Evolutionary conservation across 1,284 basidiomycete genomes (phyloP), one percentile per base, ranked within the genome.

Genomic region (Rhodotorula sp.): DNA sequence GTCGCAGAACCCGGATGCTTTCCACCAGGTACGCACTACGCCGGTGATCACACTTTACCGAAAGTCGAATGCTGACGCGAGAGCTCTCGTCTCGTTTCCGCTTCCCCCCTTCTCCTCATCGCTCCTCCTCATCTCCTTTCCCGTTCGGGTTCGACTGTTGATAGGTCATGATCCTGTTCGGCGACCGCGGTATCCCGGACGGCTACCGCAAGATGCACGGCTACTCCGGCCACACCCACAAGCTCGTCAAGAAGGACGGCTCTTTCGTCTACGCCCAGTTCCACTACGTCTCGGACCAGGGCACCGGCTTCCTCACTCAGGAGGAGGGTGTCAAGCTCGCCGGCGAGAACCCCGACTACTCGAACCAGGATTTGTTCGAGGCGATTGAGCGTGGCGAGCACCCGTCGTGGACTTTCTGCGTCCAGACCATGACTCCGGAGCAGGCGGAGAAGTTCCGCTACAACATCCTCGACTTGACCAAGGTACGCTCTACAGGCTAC

Each of bases 171-270:
- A 90, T 90, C 76, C 86, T 93, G 71, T 92, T 92, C 85, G 80
- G 80, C 23, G 94, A 97, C 83, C 91, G 93, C 79, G 95, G 93
- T 69, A 94, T 91, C 66, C 93, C 94, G 26, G 86, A 90, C 76
- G 91, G 90, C 43, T 92, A 85, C 83, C 88, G 91, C 81, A 84
- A 88, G 78, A 85, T 88, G 87, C 90, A 97, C 83, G 93, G 92
- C 28, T 97, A 93, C 85, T 90, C 89, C 59, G 93, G 94, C 10
- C 93, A 97, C 85, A 90, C 93, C n/a, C 89, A 87, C 85, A 95
- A 95, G 84, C 87, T 91, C 81, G 86, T 91, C 80, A 93, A 93
- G 82, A 85, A 85, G 28, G 85, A 92, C 66, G 92, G 91, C 68
- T 85, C 88, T 47, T 94, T 90, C 84, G 85, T 88, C 63, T 97